phyloP scores from a whole-genome alignment of 768 basidiomycete species.

The Rhizopogon vinicolor region DNA sequence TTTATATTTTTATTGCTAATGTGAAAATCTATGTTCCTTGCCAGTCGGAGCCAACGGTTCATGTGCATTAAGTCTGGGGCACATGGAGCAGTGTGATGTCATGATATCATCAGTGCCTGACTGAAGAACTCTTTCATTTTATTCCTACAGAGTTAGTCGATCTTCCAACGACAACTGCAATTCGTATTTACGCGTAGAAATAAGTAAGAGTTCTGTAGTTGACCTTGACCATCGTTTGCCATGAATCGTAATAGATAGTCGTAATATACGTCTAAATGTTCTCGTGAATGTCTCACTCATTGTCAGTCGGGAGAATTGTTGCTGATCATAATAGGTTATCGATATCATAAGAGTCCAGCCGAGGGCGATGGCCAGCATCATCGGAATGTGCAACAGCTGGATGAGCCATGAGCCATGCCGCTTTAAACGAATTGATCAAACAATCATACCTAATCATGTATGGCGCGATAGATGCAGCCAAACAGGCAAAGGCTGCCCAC shows the following conservation, averaged over 20 bases:
- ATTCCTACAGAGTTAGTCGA: no score
- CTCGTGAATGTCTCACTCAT: neutral
- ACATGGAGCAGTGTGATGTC: no score
- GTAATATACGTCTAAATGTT: neutral
- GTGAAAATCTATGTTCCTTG: no score
- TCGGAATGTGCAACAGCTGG: slow-evolving; percentile 80
- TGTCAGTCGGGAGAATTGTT: neutral
- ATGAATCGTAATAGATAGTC: neutral
- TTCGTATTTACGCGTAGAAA: no score
- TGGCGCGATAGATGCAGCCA: slow-evolving; percentile 62
- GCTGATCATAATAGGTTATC: neutral
- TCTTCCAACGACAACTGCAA: no score
- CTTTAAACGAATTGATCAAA: neutral
- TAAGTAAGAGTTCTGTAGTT: neutral
- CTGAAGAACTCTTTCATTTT: no score
- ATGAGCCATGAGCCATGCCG: neutral
- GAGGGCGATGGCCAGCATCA: slow-evolving; percentile 22
- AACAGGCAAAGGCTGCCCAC: slow-evolving; percentile 72
- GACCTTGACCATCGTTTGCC: neutral
- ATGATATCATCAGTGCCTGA: no score
- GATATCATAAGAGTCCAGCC: neutral
- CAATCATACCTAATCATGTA: slow-evolving; percentile 71
- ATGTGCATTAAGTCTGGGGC: no score
- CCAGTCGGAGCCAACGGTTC: no score
- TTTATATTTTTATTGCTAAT: slow-evolving; percentile 7